Base-by-base conservation (phyloP, 306 rosid genomes). In the Cucumis cinereus region DNA sequence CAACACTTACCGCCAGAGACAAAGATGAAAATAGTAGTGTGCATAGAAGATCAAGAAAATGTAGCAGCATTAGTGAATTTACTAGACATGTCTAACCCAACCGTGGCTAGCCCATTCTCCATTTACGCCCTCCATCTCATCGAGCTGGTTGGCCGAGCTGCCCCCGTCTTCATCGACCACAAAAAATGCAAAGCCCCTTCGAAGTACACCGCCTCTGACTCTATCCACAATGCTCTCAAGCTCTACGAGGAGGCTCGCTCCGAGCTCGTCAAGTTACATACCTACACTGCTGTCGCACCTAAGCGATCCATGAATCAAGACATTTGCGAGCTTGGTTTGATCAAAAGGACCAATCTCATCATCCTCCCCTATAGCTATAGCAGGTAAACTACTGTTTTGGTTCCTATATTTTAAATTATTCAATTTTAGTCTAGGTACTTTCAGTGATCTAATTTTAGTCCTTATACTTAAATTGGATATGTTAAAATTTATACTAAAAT, bases 141-240 rank as follows among this genome's bases (percentile, higher is more conserved):
- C 0, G 88, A 93, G 74, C 96, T 91, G 0, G 63, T 78, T 0
- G 98, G 91, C 6, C 88, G 97, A 0, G 85, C 91, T 0, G 52
- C n/a, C 49, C 94, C 98, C 0, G 41, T 91, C 19, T 77, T 89
- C 73, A 76, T 91, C 13, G 91, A 90, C 80, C 97, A 93, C 26
- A 72, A 83, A 2, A 78, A 52, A 17, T 86, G 90, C 68, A 66
- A 85, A 38, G 79, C 77, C 6, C 87, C 85, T n/a, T 16, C 76
- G 0, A 85, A 83, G 52, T 91, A 90, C 35, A 49, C 81, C 3
- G 79, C 78, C 49, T 16, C 75, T 6, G 72, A 64, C 62, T 66
- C 83, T 58, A 79, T 87, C 75, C 85, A 76, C 54, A 83, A 86
- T 5, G 76, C 82, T 26, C 79, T 91, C 24, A 17, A 60, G 17